A percentile compares a stretch with the other conserved stretches of the same genome.
phyloP scores from a whole-genome alignment of 306 rosid species.

The Castanea mollissima region DNA sequence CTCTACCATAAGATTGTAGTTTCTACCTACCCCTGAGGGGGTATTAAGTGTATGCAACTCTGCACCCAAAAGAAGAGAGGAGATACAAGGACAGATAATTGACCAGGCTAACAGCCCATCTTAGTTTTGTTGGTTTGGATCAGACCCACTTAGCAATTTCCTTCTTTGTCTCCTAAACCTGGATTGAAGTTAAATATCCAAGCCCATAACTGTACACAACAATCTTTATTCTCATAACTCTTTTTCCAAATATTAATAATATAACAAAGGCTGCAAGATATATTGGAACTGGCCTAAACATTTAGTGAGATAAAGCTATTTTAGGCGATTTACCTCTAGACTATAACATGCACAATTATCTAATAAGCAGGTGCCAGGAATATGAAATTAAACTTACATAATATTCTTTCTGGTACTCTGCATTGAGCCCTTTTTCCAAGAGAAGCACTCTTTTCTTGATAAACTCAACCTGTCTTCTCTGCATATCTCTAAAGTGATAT shows the following conservation, averaged over 20 bases:
- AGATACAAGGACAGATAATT: background rate
- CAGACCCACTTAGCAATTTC: background rate
- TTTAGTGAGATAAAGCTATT: slow-evolving; percentile 2
- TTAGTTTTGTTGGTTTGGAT: background rate
- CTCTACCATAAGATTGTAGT: background rate
- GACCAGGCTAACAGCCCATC: background rate
- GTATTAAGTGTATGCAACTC: background rate
- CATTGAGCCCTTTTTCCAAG: slow-evolving; percentile 91
- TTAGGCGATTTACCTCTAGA: background rate
- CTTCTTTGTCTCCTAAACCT: background rate
- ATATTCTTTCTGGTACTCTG: slow-evolving; percentile 85
- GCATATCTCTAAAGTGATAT: slow-evolving; percentile 91
- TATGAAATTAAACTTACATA: slow-evolving; percentile 53
- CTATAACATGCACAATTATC: background rate
- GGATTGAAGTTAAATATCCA: background rate
- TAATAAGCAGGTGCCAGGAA: slow-evolving; percentile 8
- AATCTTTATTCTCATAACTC: background rate
- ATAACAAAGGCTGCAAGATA: background rate
- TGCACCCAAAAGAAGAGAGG: background rate
- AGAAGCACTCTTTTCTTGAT: slow-evolving; percentile 95
- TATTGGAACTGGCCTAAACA: slow-evolving; percentile 7
- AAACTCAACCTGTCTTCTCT: slow-evolving; percentile 91
- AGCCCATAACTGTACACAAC: background rate
- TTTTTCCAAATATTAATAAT: background rate
- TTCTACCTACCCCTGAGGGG: background rate